Percentiles rank a stretch among this genome's conserved stretches.
Conservation (phyloP, 2,329 filamentous ascomycete genomes). For the Aspergillus sp. region DNA sequence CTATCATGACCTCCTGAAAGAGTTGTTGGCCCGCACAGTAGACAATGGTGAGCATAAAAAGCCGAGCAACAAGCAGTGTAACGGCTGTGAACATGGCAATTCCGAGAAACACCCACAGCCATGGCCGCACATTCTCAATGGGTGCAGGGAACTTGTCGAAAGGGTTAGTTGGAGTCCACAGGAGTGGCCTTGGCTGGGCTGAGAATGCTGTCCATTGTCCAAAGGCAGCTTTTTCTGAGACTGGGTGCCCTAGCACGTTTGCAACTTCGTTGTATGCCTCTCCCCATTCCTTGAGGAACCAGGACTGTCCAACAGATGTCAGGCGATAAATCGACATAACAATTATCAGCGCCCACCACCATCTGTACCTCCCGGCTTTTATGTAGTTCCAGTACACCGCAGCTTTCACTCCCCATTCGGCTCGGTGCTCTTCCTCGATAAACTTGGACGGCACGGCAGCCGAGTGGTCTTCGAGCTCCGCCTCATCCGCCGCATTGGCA, state of each 20-base stretch:
- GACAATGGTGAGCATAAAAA: slow-evolving; percentile 72
- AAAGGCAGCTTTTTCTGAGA: slow-evolving; percentile 9
- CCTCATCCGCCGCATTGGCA: slow-evolving; percentile 25
- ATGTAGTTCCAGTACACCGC: slow-evolving; percentile 83
- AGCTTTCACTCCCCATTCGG: slow-evolving; percentile 71
- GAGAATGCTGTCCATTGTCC: slow-evolving; percentile 6
- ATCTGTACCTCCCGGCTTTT: slow-evolving; percentile 71
- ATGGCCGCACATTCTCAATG: slow-evolving; percentile 65
- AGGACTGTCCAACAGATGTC: slow-evolving; percentile 66
- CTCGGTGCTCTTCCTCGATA: slow-evolving; percentile 73
- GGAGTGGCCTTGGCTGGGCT: slow-evolving; percentile 8
- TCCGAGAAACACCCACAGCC: slow-evolving; percentile 69
- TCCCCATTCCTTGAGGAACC: slow-evolving; percentile 86
- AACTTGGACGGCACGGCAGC: slow-evolving; percentile 70
- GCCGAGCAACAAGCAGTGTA: slow-evolving; percentile 61
- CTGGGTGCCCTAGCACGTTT: slow-evolving; percentile 20
- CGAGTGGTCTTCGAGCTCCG: slow-evolving; percentile 43
- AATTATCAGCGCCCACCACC: slow-evolving; percentile 68
- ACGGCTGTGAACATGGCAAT: slow-evolving; percentile 64
- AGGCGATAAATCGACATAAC: slow-evolving; percentile 65
- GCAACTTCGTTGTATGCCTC: slow-evolving; percentile 61
- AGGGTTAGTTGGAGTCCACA: slow-evolving; percentile 25
- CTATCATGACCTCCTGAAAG: slow-evolving; percentile 70
- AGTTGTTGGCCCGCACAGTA: slow-evolving; percentile 75
- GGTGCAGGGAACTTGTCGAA: slow-evolving; percentile 63